A percentile compares a stretch with the other conserved stretches of the same genome.
phyloP scores from a whole-genome alignment of 2,329 filamentous ascomycete species.

The Fusarium citri region DNA sequence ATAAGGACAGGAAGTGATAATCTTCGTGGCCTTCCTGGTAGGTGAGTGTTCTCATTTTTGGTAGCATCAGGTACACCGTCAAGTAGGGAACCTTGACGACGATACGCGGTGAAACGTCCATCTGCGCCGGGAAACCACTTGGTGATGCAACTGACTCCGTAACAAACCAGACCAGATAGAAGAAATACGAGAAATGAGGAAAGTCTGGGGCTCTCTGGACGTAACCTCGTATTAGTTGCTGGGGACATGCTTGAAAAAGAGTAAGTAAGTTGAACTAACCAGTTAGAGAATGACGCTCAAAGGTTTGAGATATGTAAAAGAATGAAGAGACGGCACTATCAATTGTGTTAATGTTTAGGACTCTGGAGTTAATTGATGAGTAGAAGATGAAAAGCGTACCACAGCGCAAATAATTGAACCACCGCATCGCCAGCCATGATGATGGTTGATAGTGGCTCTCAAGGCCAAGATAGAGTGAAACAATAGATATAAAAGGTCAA shows the following conservation, averaged over 20 bases:
- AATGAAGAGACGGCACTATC: constrained; percentile 61
- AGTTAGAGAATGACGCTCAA: constrained; percentile 62
- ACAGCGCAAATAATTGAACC: constrained; percentile 43
- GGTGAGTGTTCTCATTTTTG: constrained; percentile 50
- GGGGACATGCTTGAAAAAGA: not conserved
- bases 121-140: constrained; percentile 61
- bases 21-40: constrained; percentile 61
- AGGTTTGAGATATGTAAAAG: constrained; percentile 59
- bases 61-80: constrained; percentile 42
- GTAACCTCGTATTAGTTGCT: constrained; percentile 1
- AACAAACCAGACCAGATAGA: constrained; percentile 57
- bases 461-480: constrained; percentile 20
- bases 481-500: constrained; percentile 23
- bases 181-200: constrained; percentile 61
- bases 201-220: constrained; percentile 60
- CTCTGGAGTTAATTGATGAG: not conserved
- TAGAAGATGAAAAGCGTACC: constrained; percentile 22
- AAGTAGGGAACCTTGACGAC: constrained; percentile 36
- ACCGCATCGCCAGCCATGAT: constrained; percentile 40
- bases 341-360: not conserved
- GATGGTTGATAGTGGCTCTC: constrained; percentile 3
- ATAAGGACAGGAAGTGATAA: constrained; percentile 60
- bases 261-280: constrained; percentile 50
- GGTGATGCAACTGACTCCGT: constrained; percentile 56
- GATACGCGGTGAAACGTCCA: constrained; percentile 57